These are phyloP conservation scores for Blastomyces emzantsi DNA, from an alignment of 2,329 filamentous ascomycete species.

Conservation along the genomic window DNA sequence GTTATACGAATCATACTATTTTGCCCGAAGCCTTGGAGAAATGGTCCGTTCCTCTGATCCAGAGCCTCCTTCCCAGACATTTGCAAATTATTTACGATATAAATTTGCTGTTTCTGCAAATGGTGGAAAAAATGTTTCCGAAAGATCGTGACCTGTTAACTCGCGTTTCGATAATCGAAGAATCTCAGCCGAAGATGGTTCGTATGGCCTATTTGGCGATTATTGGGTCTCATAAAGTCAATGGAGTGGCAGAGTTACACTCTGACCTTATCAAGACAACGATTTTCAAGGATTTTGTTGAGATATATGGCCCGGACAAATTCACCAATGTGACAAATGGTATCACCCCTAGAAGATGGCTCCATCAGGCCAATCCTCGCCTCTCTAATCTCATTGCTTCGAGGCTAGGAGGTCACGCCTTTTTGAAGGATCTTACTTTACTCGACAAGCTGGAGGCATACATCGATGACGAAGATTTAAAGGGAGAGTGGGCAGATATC, in stretches of 20 bases:
- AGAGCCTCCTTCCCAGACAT: conserved; percentile 87
- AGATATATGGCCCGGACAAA: conserved; percentile 90
- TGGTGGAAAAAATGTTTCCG: conserved; percentile 82
- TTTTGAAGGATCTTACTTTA: conserved; percentile 81
- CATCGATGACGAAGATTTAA: conserved; percentile 79
- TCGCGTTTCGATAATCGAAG: conserved; percentile 94
- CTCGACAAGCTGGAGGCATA: conserved; percentile 79
- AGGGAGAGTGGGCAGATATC: conserved; percentile 91
- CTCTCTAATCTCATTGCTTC: conserved; percentile 86
- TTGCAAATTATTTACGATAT: conserved; percentile 98
- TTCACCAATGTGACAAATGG: conserved; percentile 99
- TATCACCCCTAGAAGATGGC: conserved; percentile 90
- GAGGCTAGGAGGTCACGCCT: conserved; percentile 73
- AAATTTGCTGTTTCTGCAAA: conserved; percentile 87
- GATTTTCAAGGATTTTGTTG: conserved; percentile 99
- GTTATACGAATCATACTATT: conserved; percentile 98
- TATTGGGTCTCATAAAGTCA: conserved; percentile 98
- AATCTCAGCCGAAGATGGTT: conserved; percentile 94
- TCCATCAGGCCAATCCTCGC: conserved; percentile 92
- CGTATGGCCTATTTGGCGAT: conserved; percentile 94
- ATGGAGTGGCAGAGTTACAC: conserved; percentile 94
- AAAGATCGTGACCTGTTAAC: conserved; percentile 76
- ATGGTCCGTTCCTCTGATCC: conserved; percentile 88
- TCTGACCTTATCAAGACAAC: conserved; percentile 97
- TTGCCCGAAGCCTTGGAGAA: conserved; percentile 96